Evolutionary conservation across 2,329 filamentous ascomycete species (phyloP).

Genomic region (Botrytis galanthina): DNA sequence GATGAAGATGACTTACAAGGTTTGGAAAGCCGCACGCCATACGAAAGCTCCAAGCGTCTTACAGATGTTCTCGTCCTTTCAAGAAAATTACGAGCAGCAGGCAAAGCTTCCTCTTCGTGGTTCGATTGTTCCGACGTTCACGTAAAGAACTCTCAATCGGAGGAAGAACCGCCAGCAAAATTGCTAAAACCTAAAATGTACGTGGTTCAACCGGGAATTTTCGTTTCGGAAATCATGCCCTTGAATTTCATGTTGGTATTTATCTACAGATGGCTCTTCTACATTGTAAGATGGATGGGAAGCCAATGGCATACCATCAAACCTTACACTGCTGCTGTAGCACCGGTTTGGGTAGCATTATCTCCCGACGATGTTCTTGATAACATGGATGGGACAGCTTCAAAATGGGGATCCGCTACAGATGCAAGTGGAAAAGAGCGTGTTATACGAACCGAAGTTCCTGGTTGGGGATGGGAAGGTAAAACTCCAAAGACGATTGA

Average conservation of each 20-base stretch:
- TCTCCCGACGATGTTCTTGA: conserved; percentile 62
- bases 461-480: conserved; percentile 78
- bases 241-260: conserved; percentile 68
- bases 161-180: conserved; percentile 20
- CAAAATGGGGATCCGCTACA: conserved; percentile 83
- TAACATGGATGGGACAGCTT: conserved; percentile 51
- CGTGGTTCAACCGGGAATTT: conserved; percentile 81
- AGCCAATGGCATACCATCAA: conserved; percentile 83
- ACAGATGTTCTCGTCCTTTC: conserved; percentile 83
- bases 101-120: conserved; percentile 56
- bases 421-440: conserved; percentile 56
- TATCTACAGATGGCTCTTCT: conserved; percentile 66
- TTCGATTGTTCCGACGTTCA: conserved; percentile 43
- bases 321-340: conserved; percentile 73
- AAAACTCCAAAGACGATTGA: conserved; percentile 46
- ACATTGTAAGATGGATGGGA: conserved; percentile 71
- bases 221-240: conserved; percentile 77
- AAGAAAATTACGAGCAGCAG: conserved; percentile 61
- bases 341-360: conserved; percentile 76
- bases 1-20: conserved; percentile 76
- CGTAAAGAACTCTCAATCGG: not conserved
- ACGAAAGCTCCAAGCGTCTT: conserved; percentile 84
- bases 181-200: conserved; percentile 63
- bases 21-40: conserved; percentile 58
- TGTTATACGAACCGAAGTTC: conserved; percentile 76